Base-by-base conservation (phyloP, 139 green algal species). In the Raphidocelis subcapitata region DNA sequence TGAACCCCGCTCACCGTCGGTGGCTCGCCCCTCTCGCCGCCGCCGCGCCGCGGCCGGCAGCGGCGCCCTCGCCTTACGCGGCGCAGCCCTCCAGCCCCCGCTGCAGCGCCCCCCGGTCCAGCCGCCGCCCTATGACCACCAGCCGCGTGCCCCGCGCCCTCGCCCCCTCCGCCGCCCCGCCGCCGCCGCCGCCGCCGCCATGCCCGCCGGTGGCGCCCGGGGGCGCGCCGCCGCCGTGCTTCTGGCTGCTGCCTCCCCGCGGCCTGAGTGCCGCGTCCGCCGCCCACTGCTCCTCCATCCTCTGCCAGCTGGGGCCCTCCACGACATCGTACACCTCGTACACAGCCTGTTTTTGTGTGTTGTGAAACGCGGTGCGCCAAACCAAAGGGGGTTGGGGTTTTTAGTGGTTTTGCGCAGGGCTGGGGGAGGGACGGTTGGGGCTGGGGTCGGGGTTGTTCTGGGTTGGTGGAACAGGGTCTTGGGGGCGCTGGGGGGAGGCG, bases 261-360 rank as follows among this genome's bases (percentile, higher is more conserved):
- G 8, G n/a, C 5, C 55, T 12, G 10, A 35, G 8, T 24, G 36
- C 12, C 32, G 29, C 46, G 32, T 54, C 35, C 16, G 55, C 84
- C 80, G 47, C 65, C 82, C 12, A 26, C 31, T 4, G 70, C 36
- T 29, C 41, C 37, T 49, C 82, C 75, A n/a, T 21, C 75, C 3
- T 21, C 20, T 35, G 31, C 89, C 86, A 95, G 14, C 37, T 41
- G 2, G 68, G 51, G 0, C 82, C 89, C 21, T 86, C 69, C 37
- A 84, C 69, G 26, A 96, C 71, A 31, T 96, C 91, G 52, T 96
- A 96, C 29, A 95, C 55, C 35, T 96, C 91, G 59, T 92, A 82
- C 52, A 96, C 91, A 18, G 85, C 91, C 76, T n/a, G n/a, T n/a
- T n/a, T n/a, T n/a, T n/a, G n/a, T n/a, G n/a, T n/a, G n/a, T n/a